Conservation (phyloP, 768 basidiomycete genomes). For the Boletus rubescentipes region DNA sequence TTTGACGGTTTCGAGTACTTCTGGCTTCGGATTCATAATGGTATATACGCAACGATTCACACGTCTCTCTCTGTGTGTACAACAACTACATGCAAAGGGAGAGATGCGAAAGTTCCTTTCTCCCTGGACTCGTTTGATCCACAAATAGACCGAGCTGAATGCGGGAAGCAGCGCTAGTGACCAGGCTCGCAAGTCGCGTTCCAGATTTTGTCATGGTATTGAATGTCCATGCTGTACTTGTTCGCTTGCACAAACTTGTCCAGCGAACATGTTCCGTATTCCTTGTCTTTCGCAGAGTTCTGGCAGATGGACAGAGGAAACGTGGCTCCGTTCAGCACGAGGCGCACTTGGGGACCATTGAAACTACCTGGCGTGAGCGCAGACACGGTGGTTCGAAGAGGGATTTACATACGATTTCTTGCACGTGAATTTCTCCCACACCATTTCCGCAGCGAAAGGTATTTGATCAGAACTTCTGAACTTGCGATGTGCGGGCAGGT, state of each 20-base stretch:
- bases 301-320: conserved; percentile 38
- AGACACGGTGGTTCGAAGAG: neutral
- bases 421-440: conserved; percentile 45
- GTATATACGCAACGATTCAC: no score
- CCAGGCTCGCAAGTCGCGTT: conserved; percentile 36
- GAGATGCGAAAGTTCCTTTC: no score
- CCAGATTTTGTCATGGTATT: conserved; percentile 35
- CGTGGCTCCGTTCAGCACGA: conserved; percentile 40
- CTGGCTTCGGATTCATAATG: no score
- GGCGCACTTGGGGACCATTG: conserved; percentile 38
- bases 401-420: conserved; percentile 27
- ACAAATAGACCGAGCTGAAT: no score
- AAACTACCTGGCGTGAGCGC: conserved; percentile 24
- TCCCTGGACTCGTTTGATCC: no score
- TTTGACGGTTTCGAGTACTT: no score
- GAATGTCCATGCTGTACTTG: conserved; percentile 20
- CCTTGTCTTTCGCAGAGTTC: conserved; percentile 23
- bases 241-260: conserved; percentile 33
- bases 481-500: conserved; percentile 29
- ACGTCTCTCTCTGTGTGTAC: no score
- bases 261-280: conserved; percentile 40
- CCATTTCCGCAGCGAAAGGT: conserved; percentile 43
- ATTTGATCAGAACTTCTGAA: conserved; percentile 38
- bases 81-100: no score
- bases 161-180: neutral